phyloP scores from a whole-genome alignment of 441 rosid species.

The Cnidoscolus chayamansa region DNA sequence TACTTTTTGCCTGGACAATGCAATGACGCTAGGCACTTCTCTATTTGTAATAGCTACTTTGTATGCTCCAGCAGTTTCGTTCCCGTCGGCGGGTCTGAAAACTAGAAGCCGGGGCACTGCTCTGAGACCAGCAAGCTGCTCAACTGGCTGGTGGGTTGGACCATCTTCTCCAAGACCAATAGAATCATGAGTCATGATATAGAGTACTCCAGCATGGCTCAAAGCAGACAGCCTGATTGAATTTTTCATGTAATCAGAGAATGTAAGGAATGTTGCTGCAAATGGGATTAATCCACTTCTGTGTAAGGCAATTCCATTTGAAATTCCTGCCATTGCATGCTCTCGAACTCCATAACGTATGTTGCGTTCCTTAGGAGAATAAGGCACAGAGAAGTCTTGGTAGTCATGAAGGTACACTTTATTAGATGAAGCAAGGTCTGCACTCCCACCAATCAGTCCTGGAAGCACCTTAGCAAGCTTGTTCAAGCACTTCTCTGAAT shows the following conservation, averaged over 20 bases:
- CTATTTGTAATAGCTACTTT: conserved; percentile 22
- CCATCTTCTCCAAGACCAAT: conserved; percentile 38
- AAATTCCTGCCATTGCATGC: conserved; percentile 38
- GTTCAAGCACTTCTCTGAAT: conserved; percentile 34
- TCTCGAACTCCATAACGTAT: conserved; percentile 33
- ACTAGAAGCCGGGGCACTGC: conserved; percentile 31
- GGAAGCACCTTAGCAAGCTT: conserved; percentile 31
- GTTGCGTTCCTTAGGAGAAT: conserved; percentile 25
- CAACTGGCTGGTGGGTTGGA: conserved; percentile 38
- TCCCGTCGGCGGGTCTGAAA: conserved; percentile 35
- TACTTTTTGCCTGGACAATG: conserved; percentile 34
- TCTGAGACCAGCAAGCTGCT: conserved; percentile 32
- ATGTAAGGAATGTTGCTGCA: conserved; percentile 32
- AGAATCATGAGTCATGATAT: conserved; percentile 36
- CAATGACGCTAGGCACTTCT: conserved; percentile 26
- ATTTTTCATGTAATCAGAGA: conserved; percentile 39
- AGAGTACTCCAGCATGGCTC: conserved; percentile 35
- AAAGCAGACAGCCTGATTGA: conserved; percentile 33
- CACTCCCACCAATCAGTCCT: conserved; percentile 37
- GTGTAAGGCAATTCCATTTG: conserved; percentile 36
- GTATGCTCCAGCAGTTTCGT: conserved; percentile 37
- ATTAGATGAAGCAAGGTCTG: conserved; percentile 34
- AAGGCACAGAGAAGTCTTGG: conserved; percentile 21
- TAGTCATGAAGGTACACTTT: conserved; percentile 27
- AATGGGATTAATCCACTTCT: conserved; percentile 30